These are phyloP conservation scores for Stagonosporopsis rhizophila DNA, from an alignment of 2,329 filamentous ascomycete species.

Conservation along the genomic window DNA sequence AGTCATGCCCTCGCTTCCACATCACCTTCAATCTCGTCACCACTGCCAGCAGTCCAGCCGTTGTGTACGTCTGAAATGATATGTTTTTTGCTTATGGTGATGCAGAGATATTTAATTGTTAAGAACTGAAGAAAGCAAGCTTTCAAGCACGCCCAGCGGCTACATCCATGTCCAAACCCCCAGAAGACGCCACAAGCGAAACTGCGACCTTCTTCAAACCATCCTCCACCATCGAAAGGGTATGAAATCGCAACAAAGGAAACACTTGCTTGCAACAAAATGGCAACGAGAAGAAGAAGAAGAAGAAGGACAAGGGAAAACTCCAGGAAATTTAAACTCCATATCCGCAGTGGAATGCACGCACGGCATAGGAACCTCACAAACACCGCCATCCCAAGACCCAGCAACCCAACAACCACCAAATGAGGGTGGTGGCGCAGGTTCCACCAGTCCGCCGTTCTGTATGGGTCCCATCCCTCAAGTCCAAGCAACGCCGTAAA, in stretches of 20 bases:
- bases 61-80: slow-evolving; percentile 21
- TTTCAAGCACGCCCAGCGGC: slow-evolving; percentile 46
- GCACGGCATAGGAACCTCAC: slow-evolving; percentile 25
- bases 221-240: slow-evolving; percentile 24
- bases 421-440: slow-evolving; percentile 29
- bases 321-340: slow-evolving; percentile 20
- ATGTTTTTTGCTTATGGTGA: slow-evolving; percentile 38
- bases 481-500: slow-evolving; percentile 43
- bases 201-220: slow-evolving; percentile 19
- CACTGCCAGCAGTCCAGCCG: not conserved
- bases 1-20: slow-evolving; percentile 3
- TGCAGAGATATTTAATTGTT: slow-evolving; percentile 35
- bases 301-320: slow-evolving; percentile 17
- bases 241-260: slow-evolving; percentile 29
- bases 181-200: slow-evolving; percentile 26
- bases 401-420: slow-evolving; percentile 17
- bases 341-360: slow-evolving; percentile 19
- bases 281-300: not conserved
- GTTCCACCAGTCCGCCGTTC: slow-evolving; percentile 44
- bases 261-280: slow-evolving; percentile 21
- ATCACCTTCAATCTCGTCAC: not conserved
- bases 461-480: slow-evolving; percentile 32
- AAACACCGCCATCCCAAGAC: slow-evolving; percentile 35
- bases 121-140: slow-evolving; percentile 31
- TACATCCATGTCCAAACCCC: slow-evolving; percentile 27